Evolutionary conservation across 331 rosid species (phyloP).

Genomic region (Malus hybrid): DNA sequence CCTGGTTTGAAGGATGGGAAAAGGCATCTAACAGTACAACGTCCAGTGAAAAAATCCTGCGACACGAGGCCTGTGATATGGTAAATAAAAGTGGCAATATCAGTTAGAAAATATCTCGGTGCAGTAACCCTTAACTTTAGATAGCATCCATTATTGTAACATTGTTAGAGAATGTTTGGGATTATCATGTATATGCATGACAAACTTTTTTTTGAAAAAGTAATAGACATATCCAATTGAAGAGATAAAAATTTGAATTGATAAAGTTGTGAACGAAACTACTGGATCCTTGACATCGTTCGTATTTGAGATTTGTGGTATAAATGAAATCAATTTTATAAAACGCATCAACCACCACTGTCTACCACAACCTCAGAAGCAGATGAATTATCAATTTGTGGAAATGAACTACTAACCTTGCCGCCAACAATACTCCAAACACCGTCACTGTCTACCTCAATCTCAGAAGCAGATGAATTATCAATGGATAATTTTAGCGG

Average conservation of each 20-base stretch:
- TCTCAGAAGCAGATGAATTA: conserved; percentile 66
- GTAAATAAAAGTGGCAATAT: conserved; percentile 21
- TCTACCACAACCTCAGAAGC: conserved; percentile 69
- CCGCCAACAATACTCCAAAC: conserved; percentile 94
- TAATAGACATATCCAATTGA: background rate
- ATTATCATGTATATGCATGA: background rate
- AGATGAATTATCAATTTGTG: conserved; percentile 57
- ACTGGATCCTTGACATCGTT: background rate
- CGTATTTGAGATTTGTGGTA: background rate
- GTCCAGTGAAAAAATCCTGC: conserved; percentile 84
- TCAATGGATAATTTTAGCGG: conserved; percentile 77
- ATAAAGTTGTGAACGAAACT: background rate
- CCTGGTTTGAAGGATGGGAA: conserved; percentile 52
- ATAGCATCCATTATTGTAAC: background rate
- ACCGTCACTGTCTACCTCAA: conserved; percentile 74
- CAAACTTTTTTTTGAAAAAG: background rate
- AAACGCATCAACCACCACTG: conserved; percentile 33
- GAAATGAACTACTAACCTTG: conserved; percentile 46
- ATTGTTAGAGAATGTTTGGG: background rate
- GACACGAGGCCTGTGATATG: conserved; percentile 80
- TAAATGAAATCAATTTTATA: background rate
- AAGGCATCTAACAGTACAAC: conserved; percentile 56
- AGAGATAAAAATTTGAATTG: background rate
- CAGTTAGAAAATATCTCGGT: conserved; percentile 3
- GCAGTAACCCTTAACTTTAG: background rate